These are phyloP conservation scores for Byssothecium circinans DNA, from an alignment of 2,329 filamentous ascomycete genomes.

Conservation along the genomic window DNA sequence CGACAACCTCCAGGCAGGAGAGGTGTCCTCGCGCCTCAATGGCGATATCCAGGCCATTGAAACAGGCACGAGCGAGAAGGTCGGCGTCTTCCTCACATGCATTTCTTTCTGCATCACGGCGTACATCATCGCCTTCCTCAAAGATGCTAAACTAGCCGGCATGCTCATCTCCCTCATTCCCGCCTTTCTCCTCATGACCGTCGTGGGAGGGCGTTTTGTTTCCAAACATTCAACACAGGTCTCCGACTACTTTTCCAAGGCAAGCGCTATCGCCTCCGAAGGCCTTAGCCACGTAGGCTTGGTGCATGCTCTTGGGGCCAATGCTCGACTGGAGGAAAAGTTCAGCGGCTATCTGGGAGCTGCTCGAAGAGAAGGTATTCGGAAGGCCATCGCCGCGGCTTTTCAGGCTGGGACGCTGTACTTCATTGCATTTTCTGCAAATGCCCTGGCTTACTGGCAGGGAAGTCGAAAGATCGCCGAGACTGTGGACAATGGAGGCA, in stretches of 20 bases:
- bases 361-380: constrained; percentile 57
- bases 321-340: constrained; percentile 59
- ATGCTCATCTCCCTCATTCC: constrained; percentile 67
- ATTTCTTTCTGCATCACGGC: constrained; percentile 68
- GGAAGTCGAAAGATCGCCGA: constrained; percentile 60
- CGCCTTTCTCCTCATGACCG: constrained; percentile 62
- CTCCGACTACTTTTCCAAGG: constrained; percentile 57
- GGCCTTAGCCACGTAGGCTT: constrained; percentile 62
- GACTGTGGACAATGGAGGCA: constrained; percentile 37
- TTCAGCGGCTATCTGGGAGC: constrained; percentile 57
- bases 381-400: constrained; percentile 61
- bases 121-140: constrained; percentile 68
- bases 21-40: constrained; percentile 65
- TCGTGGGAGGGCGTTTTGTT: constrained; percentile 58
- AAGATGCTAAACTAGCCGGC: constrained; percentile 62
- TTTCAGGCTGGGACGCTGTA: constrained; percentile 64
- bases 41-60: constrained; percentile 68
- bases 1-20: constrained; percentile 63
- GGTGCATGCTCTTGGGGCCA: constrained; percentile 66
- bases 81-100: constrained; percentile 64
- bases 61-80: constrained; percentile 70
- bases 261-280: constrained; percentile 65
- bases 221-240: constrained; percentile 56
- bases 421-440: constrained; percentile 68
- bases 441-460: constrained; percentile 69